Evolutionary conservation across 176 grass and related monocot species (phyloP).

Genomic region (Echinochloa phyllopogon): DNA sequence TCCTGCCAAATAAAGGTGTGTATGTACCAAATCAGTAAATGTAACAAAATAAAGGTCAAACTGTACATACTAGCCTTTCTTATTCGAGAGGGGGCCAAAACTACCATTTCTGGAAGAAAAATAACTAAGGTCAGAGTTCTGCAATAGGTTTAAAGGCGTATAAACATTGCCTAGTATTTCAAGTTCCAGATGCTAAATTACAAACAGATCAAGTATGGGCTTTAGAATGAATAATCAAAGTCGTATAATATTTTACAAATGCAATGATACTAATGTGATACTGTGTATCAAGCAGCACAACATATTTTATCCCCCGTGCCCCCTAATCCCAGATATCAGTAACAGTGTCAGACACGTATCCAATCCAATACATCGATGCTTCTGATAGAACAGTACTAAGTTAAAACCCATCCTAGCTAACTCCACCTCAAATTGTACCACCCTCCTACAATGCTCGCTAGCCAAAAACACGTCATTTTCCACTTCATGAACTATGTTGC

Average conservation of each 20-base stretch:
- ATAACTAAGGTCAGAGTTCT: neutral
- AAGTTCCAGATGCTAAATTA: neutral
- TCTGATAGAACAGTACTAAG: neutral
- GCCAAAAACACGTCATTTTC: neutral
- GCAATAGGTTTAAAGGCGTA: neutral
- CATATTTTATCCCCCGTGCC: neutral
- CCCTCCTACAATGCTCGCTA: neutral
- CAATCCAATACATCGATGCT: neutral
- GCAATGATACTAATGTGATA: neutral
- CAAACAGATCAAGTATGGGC: neutral
- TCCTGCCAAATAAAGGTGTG: constrained; percentile 64
- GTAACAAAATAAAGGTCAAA: neutral
- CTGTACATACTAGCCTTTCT: neutral
- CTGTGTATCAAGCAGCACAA: neutral
- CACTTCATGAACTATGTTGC: neutral
- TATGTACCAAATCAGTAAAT: constrained; percentile 31
- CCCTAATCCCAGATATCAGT: neutral
- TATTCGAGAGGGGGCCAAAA: neutral
- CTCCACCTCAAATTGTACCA: neutral
- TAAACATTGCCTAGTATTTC: neutral
- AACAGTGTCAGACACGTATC: neutral
- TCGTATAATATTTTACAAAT: neutral
- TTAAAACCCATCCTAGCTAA: neutral
- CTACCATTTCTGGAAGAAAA: neutral
- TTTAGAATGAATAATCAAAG: constrained; percentile 6